phyloP scores from a whole-genome alignment of 805 yeast species.

The Cyberlindnera euphorbiae region DNA sequence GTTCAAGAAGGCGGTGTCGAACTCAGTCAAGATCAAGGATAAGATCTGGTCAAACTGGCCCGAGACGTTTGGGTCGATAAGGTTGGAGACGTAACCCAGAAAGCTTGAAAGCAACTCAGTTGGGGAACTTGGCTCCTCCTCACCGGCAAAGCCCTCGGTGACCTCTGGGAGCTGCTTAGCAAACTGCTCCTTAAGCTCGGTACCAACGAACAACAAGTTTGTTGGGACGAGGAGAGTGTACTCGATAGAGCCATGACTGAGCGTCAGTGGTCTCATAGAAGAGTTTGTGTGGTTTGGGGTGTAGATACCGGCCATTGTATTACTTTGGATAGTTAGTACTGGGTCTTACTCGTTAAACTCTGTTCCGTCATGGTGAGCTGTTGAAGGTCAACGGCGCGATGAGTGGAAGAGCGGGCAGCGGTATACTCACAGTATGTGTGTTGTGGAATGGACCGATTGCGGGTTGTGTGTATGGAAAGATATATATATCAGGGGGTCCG shows the following conservation, averaged over 20 bases:
- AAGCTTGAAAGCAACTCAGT: constrained; percentile 83
- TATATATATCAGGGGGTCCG: too few relatives aligned
- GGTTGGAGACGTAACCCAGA: constrained; percentile 62
- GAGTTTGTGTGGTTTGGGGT: constrained; percentile 27
- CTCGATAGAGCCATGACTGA: constrained; percentile 84
- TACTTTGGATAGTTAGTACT: neutral
- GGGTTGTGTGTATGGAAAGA: neutral
- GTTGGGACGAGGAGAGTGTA: constrained; percentile 86
- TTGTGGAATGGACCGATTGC: constrained; percentile 2
- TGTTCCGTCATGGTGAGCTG: neutral
- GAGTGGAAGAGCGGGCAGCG: neutral
- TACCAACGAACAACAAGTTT: constrained; percentile 68
- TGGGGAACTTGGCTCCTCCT: constrained; percentile 82
- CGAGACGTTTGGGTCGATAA: constrained; percentile 39
- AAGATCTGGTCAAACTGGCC: constrained; percentile 69
- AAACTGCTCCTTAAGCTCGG: constrained; percentile 86
- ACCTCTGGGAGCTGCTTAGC: constrained; percentile 66
- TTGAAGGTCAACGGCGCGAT: too few relatives aligned
- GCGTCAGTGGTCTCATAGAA: constrained; percentile 73
- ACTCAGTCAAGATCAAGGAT: constrained; percentile 68
- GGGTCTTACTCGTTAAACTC: constrained; percentile 1
- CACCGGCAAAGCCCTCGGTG: constrained; percentile 81
- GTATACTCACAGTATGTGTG: neutral
- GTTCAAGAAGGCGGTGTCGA: constrained; percentile 72
- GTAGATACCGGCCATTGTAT: constrained; percentile 24